Base-by-base conservation (phyloP, 2,329 filamentous ascomycete species). In the Calonectria honghensis region DNA sequence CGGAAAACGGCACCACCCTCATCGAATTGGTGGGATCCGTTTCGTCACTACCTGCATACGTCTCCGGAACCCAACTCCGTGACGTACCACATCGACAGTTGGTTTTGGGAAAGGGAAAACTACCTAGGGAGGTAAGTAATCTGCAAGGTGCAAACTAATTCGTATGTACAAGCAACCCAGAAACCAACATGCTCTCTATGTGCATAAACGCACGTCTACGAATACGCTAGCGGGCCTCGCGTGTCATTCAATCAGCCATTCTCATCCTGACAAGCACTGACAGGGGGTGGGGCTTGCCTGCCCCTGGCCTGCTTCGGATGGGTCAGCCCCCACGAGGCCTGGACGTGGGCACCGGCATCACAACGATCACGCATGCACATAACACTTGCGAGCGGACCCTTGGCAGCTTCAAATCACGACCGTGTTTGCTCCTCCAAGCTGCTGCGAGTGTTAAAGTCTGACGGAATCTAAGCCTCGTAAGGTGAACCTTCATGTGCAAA, bases 11-110 rank as follows among this genome's bases (percentile, higher is more conserved):
- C 70, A 68, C 65, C 65, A 63, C 48, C 54, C 48, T 24, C 51
- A 48, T 48, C 51, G n/a, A 65, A 50, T 27, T 48, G 70, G 52
- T 63, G 54, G 39, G 57, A 41, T 68, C 70, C 70, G 48, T 68
- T 73, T 73, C 70, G 57, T 66, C 54, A 66, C 54, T 35, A 64
- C 70, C 48, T 73, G 70, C 70, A 69, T 45, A 14, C 31, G 51
- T 41, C 20, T 48, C n/a, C 67, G 50, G 50, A 52, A 52, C 37
- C 37, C 37, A 18, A 32, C 37, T 68, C 65, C 65, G 65, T 69
- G 51, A 68, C 66, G 66, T 57, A 68, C 65, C 48, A 50, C 45
- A 57, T 37, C 45, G 27, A 41, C 52, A 41, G n/a, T 16, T 39
- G 35, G 48, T 50, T 68, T 68, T 31, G n/a, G 51, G 31, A 35